A percentile compares a stretch with the other conserved stretches of the same genome.
These are phyloP conservation scores for Pichia pseudocactophila DNA, from an alignment of 805 yeast genomes.

Conservation along the genomic window DNA sequence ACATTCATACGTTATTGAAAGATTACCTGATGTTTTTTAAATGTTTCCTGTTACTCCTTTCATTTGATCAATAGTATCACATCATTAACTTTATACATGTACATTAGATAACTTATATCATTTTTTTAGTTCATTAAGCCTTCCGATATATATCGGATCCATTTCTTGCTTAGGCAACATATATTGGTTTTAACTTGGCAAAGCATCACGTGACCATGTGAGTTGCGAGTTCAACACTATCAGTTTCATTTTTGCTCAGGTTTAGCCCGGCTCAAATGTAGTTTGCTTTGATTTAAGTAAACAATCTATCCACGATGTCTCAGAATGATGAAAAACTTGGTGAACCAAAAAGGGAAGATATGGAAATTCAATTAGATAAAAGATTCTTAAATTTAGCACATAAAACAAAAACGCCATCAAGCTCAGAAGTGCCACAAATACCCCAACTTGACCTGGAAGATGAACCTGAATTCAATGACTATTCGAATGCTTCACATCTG, in stretches of 20 bases:
- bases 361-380: background rate
- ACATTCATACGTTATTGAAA: conserved; percentile 84
- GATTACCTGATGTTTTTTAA: conserved; percentile 87
- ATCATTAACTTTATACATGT: background rate
- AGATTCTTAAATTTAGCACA: background rate
- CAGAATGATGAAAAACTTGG: no score
- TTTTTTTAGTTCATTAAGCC: no score
- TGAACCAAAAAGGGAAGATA: no score
- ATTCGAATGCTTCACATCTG: background rate
- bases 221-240: no score
- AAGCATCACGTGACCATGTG: no score
- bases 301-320: no score
- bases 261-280: no score
- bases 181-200: no score
- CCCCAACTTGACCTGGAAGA: background rate
- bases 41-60: background rate
- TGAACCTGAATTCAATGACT: background rate
- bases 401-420: conserved; percentile 1
- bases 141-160: no score
- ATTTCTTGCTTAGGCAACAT: no score
- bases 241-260: no score
- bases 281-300: no score
- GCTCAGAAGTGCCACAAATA: background rate
- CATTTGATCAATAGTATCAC: background rate
- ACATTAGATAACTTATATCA: background rate